These are phyloP conservation scores for Grosmannia serpens DNA, from an alignment of 2,329 filamentous ascomycete genomes.

Conservation along the genomic window DNA sequence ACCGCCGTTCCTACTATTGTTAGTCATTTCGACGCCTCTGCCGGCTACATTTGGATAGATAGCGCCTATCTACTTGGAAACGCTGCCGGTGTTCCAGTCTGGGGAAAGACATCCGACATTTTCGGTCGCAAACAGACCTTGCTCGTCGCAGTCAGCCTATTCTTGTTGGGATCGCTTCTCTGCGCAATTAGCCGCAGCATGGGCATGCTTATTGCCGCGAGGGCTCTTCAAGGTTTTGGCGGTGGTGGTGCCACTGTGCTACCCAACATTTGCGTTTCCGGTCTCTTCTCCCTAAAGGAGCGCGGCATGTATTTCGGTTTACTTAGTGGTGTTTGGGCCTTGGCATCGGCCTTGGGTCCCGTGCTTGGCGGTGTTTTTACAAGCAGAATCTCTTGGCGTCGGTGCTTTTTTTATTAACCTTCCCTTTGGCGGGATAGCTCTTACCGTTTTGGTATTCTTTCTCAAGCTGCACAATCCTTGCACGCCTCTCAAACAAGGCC, in stretches of 20 bases:
- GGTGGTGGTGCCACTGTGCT: conserved; percentile 43
- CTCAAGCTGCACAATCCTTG: conserved; percentile 56
- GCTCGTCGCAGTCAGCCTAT: conserved; percentile 34
- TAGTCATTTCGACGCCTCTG: conserved; percentile 48
- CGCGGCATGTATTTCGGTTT: conserved; percentile 3
- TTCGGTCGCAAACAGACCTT: conserved; percentile 46
- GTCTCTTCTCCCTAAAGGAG: conserved; percentile 17
- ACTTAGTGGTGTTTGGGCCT: background rate
- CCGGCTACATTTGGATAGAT: conserved; percentile 68
- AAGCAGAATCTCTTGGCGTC: background rate
- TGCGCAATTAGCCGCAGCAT: conserved; percentile 38
- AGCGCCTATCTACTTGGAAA: conserved; percentile 60
- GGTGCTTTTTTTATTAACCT: conserved; percentile 4
- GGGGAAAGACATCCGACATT: conserved; percentile 51
- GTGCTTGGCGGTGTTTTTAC: conserved; percentile 5
- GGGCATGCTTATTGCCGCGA: conserved; percentile 38
- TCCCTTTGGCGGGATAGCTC: conserved; percentile 23
- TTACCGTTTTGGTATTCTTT: conserved; percentile 44
- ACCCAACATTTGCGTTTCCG: conserved; percentile 45
- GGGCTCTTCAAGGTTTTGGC: conserved; percentile 44
- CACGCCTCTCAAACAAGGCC: conserved; percentile 47
- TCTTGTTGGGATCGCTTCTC: conserved; percentile 41
- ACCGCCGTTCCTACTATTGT: conserved; percentile 56
- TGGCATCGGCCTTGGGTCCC: conserved; percentile 2
- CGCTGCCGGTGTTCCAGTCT: conserved; percentile 53